A percentile compares a stretch with the other conserved stretches of the same genome.
Conservation (phyloP, 306 rosid species). For the Dalbergia cultrata region DNA sequence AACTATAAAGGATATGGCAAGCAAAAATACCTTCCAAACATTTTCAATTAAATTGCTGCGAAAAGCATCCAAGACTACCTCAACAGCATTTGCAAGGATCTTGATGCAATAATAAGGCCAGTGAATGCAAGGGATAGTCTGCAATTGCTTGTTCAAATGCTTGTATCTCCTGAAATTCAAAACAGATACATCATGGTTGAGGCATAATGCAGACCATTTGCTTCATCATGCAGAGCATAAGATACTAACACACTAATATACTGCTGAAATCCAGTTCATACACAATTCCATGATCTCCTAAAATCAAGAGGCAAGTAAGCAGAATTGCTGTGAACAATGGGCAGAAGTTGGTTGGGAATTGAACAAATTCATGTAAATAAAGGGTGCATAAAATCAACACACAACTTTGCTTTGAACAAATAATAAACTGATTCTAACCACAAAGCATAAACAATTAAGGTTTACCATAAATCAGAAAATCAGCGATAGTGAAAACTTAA, state of each 20-base stretch:
- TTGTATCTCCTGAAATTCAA: slow-evolving; percentile 1
- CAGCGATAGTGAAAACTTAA: not conserved
- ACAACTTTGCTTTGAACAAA: not conserved
- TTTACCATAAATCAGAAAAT: not conserved
- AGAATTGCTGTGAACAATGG: slow-evolving; percentile 1
- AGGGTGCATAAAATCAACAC: not conserved
- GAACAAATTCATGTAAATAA: not conserved
- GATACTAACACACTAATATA: not conserved
- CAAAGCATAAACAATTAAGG: too few species aligned
- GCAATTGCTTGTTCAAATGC: not conserved
- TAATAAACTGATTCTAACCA: too few species aligned
- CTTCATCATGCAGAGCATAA: not conserved
- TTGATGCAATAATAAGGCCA: slow-evolving; percentile 19
- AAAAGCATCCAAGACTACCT: slow-evolving; percentile 1
- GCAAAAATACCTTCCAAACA: slow-evolving; percentile 5
- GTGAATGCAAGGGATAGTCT: not conserved
- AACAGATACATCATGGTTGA: slow-evolving; percentile 24
- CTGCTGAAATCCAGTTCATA: not conserved
- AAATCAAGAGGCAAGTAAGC: slow-evolving; percentile 7
- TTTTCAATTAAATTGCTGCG: slow-evolving; percentile 10
- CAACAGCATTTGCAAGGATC: slow-evolving; percentile 21
- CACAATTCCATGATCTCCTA: not conserved
- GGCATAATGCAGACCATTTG: not conserved
- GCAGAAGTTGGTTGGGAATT: not conserved
- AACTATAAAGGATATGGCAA: not conserved